Conservation (phyloP, 1,284 basidiomycete genomes). For the Austroboletus novae-zelandiae region DNA sequence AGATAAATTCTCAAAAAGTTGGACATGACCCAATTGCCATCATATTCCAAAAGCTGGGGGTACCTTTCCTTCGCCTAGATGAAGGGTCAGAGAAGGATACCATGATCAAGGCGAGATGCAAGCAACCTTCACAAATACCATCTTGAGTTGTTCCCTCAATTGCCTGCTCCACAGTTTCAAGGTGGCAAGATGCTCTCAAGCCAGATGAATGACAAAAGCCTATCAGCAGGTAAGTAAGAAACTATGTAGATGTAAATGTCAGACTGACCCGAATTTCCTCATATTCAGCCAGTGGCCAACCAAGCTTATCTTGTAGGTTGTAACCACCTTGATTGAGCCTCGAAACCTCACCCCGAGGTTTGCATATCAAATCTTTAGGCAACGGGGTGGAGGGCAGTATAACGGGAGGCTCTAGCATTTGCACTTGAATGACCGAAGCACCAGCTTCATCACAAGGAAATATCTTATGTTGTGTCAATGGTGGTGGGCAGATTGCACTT, state of each 20-base stretch:
- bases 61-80: too few species aligned
- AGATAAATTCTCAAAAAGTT: conserved; percentile 9
- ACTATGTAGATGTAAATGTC: background rate
- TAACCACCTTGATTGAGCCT: background rate
- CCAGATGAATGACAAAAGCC: background rate
- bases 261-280: background rate
- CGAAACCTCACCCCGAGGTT: background rate
- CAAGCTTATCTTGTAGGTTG: background rate
- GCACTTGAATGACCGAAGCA: too few species aligned
- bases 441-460: too few species aligned
- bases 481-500: too few species aligned
- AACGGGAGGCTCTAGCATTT: background rate
- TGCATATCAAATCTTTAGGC: background rate
- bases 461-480: too few species aligned
- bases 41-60: too few species aligned
- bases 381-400: background rate
- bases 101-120: too few species aligned
- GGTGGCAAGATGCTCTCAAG: background rate
- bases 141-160: too few species aligned
- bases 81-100: too few species aligned
- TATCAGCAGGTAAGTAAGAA: background rate
- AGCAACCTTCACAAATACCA: background rate
- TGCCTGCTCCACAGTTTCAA: background rate
- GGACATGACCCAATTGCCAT: background rate
- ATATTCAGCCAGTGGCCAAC: background rate